These are phyloP conservation scores for Pelargonium australe DNA, from an alignment of 441 rosid genomes.

Conservation along the genomic window DNA sequence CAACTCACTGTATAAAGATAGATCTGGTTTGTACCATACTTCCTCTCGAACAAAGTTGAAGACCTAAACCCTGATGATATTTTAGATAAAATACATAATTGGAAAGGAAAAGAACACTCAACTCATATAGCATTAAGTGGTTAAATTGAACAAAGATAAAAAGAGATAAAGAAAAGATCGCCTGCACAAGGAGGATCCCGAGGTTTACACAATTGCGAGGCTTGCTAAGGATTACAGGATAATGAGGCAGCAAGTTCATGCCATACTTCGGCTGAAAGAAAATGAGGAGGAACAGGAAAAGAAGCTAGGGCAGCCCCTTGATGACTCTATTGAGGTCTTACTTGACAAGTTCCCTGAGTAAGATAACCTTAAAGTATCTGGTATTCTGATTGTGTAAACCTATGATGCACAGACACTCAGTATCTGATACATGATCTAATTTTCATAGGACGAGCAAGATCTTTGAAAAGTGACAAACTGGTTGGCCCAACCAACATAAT, in stretches of 20 bases:
- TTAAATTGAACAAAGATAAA: background rate
- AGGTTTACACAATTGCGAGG: slow-evolving; percentile 60
- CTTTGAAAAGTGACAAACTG: no score
- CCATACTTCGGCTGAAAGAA: slow-evolving; percentile 84
- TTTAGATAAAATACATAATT: slow-evolving; percentile 24
- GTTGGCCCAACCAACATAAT: no score
- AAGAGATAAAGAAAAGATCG: slow-evolving; percentile 55
- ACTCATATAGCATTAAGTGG: background rate
- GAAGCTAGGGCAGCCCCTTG: slow-evolving; percentile 70
- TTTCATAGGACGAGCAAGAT: no score
- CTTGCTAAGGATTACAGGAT: slow-evolving; percentile 83
- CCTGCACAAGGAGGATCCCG: slow-evolving; percentile 73
- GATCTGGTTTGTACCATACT: slow-evolving; percentile 46
- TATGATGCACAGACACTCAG: no score
- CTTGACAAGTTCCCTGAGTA: slow-evolving; percentile 85
- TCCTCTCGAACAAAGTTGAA: slow-evolving; percentile 41
- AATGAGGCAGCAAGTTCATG: slow-evolving; percentile 88
- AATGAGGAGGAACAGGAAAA: slow-evolving; percentile 83
- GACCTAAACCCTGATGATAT: slow-evolving; percentile 36
- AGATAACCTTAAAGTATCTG: slow-evolving; percentile 15
- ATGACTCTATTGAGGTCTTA: slow-evolving; percentile 76
- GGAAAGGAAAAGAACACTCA: slow-evolving; percentile 1
- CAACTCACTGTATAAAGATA: slow-evolving; percentile 35
- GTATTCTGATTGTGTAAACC: background rate
- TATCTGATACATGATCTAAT: no score